A percentile compares a stretch with the other conserved stretches of the same genome.
These are phyloP conservation scores for Cercospora canescens DNA, from an alignment of 2,329 filamentous ascomycete species.

Conservation along the genomic window DNA sequence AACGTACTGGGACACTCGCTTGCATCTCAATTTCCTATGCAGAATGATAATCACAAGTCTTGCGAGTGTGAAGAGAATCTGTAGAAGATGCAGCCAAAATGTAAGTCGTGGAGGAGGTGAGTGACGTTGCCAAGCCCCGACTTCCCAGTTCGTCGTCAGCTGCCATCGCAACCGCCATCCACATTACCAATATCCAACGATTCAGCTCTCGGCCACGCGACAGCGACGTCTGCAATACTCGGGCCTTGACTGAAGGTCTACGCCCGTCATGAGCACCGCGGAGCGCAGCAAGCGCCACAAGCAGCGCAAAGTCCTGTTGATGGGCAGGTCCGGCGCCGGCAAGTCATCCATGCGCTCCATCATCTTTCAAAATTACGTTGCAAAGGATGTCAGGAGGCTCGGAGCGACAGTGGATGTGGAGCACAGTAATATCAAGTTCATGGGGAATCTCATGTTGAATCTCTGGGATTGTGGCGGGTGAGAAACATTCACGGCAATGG, in stretches of 20 bases:
- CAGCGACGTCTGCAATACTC: not conserved
- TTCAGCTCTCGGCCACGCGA: not conserved
- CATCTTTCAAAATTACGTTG: constrained; percentile 98
- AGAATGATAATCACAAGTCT: not conserved
- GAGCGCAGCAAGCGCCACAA: constrained; percentile 50
- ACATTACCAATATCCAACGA: not conserved
- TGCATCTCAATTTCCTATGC: not conserved
- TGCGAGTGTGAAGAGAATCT: not conserved
- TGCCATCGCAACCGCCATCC: not conserved
- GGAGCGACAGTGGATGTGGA: constrained; percentile 98
- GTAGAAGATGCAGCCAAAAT: not conserved
- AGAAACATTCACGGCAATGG: constrained; percentile 32
- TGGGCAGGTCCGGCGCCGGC: constrained; percentile 94
- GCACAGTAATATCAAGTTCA: constrained; percentile 97
- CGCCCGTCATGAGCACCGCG: constrained; percentile 28
- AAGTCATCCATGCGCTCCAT: constrained; percentile 99
- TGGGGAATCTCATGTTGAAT: constrained; percentile 95
- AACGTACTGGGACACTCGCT: no score
- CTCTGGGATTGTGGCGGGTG: constrained; percentile 96
- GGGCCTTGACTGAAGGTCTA: not conserved
- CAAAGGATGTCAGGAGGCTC: constrained; percentile 86
- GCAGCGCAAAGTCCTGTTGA: constrained; percentile 56
- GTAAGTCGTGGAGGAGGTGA: not conserved
- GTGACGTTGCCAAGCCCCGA: not conserved
- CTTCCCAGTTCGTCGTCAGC: not conserved